Percentiles rank a stretch among this genome's conserved stretches.
These are phyloP conservation scores for Lathyrus tuberosus DNA, from an alignment of 306 rosid species.

Conservation along the genomic window DNA sequence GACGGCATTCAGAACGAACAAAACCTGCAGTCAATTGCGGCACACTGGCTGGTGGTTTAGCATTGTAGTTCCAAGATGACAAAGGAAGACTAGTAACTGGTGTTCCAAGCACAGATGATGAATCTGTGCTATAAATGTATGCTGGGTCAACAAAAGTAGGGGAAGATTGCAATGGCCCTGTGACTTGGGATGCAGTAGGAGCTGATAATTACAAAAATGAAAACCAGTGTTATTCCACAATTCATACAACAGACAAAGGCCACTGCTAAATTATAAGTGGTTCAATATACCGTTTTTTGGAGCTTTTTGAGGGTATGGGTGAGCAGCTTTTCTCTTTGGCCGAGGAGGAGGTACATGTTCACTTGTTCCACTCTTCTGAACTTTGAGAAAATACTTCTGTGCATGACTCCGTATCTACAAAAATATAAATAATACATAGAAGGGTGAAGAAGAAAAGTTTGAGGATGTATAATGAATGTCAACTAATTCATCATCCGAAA, in stretches of 20 bases:
- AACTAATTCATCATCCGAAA: constrained; percentile 11
- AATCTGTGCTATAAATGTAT: constrained; percentile 56
- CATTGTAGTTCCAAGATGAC: constrained; percentile 67
- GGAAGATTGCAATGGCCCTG: constrained; percentile 60
- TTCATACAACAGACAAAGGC: constrained; percentile 19
- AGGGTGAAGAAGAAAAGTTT: neutral
- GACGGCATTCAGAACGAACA: constrained; percentile 23
- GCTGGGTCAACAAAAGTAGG: constrained; percentile 60
- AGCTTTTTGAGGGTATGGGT: constrained; percentile 97
- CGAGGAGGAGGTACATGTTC: constrained; percentile 99
- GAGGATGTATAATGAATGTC: neutral
- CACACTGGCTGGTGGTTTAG: constrained; percentile 47
- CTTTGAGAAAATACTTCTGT: constrained; percentile 91
- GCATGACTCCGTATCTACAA: constrained; percentile 95
- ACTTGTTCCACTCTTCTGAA: constrained; percentile 86
- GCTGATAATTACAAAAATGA: constrained; percentile 46
- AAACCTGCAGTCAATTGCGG: constrained; percentile 72
- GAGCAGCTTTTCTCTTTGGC: constrained; percentile 93
- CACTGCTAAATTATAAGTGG: constrained; percentile 11
- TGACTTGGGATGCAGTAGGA: constrained; percentile 50
- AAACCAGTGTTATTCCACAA: constrained; percentile 14
- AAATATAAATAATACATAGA: constrained; percentile 26
- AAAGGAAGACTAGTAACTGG: constrained; percentile 56
- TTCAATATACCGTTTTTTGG: constrained; percentile 57
- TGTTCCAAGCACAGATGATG: constrained; percentile 65